Evolutionary conservation across 2,329 filamentous ascomycete species (phyloP), one percentile per base, ranked within the genome.

Genomic region (Zymoseptoria ardabiliae): DNA sequence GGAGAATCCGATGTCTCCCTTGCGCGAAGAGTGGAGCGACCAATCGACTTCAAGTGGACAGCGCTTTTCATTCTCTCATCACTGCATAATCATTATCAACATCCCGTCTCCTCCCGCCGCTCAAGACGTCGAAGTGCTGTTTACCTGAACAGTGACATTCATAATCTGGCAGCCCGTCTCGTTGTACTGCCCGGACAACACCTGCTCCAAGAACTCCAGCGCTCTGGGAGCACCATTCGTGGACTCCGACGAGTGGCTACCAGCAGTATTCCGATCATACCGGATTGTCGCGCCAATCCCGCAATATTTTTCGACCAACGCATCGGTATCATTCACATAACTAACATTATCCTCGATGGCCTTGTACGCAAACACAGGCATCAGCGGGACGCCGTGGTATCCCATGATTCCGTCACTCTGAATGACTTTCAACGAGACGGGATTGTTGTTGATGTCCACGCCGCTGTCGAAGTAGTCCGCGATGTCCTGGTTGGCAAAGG

Each of bases 291-390:
- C 76, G 2, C 76, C 76, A 3, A 65, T 69, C 0, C 57, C 61
- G 57, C 79, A 82, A 57, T 78, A 81, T 13, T 68, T 64, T 0
- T 71, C 56, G 0, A 81, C 73, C 19, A 81, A 63, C 0, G 61
- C 69, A 56, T 82, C 79, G 2, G 76, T 80, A 28, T 78, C 75
- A 4, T 63, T 69, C 2, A 80, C 70, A 3, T 72, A 69, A 7
- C 74, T 77, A 54, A 80, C 69, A 56, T 81, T 75, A 45, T 83
- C 80, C 2, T 66, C 60, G 19, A 77, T 73, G 0, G 79, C 77
- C 61, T 82, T 82, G 68, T 82, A 82, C 2, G 80, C 66, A 60
- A 79, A 79, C 6, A 82, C 56, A 0, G 81, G 80, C 66, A 81
- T 78, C 10, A 70, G 61, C 0, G 80, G 81, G 0, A 74, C 68